Percentiles rank a stretch among this genome's conserved stretches.
Evolutionary conservation across 768 basidiomycete species (phyloP).

Genomic region (Krasilnikovozyma curviuscula): DNA sequence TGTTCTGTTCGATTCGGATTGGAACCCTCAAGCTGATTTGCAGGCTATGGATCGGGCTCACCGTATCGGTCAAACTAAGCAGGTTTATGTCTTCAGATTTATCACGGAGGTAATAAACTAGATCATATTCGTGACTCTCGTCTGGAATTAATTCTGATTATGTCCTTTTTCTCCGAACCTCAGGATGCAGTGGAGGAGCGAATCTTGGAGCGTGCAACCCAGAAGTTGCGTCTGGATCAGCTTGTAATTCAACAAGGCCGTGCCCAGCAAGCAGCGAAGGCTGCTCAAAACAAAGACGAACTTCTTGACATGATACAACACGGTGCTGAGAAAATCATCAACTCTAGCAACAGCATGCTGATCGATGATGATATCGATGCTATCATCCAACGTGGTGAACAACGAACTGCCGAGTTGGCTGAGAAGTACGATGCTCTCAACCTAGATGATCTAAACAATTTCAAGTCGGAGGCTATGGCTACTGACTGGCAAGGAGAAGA

Average conservation of each 20-base stretch:
- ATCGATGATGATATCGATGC: slow-evolving; percentile 83
- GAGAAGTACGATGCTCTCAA: slow-evolving; percentile 83
- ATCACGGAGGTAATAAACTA: slow-evolving; percentile 63
- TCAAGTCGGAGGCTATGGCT: slow-evolving; percentile 78
- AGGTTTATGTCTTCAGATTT: slow-evolving; percentile 93
- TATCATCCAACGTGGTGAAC: slow-evolving; percentile 79
- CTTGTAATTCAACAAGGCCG: slow-evolving; percentile 92
- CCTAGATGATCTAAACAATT: slow-evolving; percentile 87
- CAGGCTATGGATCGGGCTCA: slow-evolving; percentile 98
- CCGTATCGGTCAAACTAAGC: slow-evolving; percentile 90
- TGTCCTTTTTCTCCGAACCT: neutral
- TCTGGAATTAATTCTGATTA: neutral
- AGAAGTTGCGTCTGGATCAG: slow-evolving; percentile 86
- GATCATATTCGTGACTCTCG: neutral
- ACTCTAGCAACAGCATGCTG: slow-evolving; percentile 47
- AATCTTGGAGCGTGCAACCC: slow-evolving; percentile 83
- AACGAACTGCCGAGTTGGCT: slow-evolving; percentile 68
- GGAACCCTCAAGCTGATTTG: slow-evolving; percentile 97
- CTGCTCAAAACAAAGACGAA: slow-evolving; percentile 76
- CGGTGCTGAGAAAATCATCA: slow-evolving; percentile 93
- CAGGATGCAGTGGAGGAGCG: slow-evolving; percentile 80
- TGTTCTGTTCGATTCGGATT: slow-evolving; percentile 88
- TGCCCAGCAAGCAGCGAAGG: slow-evolving; percentile 48
- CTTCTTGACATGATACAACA: slow-evolving; percentile 95
- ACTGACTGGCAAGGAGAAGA: slow-evolving; percentile 95